phyloP scores from a whole-genome alignment of 176 grass and related monocot species.

The Hsuehochloa calcarea region DNA sequence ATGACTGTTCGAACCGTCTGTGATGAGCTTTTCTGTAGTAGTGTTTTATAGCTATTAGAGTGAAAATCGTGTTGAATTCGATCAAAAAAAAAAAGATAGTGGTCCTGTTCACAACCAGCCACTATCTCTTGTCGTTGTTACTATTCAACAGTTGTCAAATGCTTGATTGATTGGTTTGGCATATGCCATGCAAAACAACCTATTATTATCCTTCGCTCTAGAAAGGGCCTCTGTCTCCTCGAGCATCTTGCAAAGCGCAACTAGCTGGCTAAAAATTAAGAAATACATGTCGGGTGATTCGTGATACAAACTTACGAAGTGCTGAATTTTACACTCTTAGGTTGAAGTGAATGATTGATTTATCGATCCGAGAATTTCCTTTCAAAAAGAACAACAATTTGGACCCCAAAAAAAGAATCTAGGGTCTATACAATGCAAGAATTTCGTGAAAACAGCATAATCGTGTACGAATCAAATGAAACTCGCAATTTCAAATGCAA shows the following conservation, averaged over 20 bases:
- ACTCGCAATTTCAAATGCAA: neutral
- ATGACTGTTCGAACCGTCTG: too few species aligned
- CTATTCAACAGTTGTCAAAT: neutral
- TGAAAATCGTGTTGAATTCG: too few species aligned
- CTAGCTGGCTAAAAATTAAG: neutral
- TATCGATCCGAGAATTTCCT: too few species aligned
- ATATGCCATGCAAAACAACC: constrained; percentile 11
- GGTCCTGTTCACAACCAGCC: too few species aligned
- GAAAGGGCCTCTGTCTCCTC: neutral
- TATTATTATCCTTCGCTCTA: neutral
- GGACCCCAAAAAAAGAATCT: neutral
- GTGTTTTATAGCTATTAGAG: too few species aligned
- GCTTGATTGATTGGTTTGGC: constrained; percentile 1
- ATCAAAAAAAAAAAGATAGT: too few species aligned
- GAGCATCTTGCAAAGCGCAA: constrained; percentile 8
- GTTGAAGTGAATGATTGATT: too few species aligned
- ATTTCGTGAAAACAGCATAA: neutral
- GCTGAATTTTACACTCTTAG: neutral
- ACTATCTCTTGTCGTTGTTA: too few species aligned
- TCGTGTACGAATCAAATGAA: neutral
- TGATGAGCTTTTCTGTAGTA: too few species aligned
- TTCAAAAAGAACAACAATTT: too few species aligned
- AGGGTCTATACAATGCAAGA: neutral
- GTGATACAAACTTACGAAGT: too few species aligned
- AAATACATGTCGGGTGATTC: neutral